Conservation (phyloP, 2,329 filamentous ascomycete species). For the Diaporthe citri region DNA sequence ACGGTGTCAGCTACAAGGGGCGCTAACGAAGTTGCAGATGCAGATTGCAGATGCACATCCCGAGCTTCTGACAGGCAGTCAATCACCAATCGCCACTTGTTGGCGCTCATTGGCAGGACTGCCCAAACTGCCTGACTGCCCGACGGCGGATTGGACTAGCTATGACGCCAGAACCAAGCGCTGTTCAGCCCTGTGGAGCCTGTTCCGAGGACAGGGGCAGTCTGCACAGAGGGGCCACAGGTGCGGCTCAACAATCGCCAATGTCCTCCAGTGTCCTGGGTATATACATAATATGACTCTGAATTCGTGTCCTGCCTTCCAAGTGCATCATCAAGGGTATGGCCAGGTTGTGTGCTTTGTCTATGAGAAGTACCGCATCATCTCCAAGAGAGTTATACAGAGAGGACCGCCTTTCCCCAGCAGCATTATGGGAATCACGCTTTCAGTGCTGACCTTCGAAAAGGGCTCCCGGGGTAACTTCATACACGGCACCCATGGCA, state of each 20-base stretch:
- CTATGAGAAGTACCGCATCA: no score
- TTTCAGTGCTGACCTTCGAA: background rate
- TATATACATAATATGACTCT: background rate
- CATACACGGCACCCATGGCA: background rate
- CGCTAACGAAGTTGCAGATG: conserved; percentile 18
- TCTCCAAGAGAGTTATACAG: background rate
- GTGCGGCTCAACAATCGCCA: background rate
- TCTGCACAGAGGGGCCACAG: background rate
- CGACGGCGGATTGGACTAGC: background rate
- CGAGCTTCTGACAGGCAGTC: conserved; percentile 12
- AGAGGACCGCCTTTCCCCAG: background rate
- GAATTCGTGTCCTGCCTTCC: background rate
- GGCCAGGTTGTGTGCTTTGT: background rate
- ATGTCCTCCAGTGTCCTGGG: background rate
- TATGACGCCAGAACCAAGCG: conserved; percentile 22
- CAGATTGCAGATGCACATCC: conserved; percentile 9
- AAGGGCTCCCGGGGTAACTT: no score
- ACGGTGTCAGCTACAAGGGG: conserved; percentile 6
- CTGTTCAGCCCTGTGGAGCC: conserved; percentile 33
- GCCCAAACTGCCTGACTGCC: conserved; percentile 18
- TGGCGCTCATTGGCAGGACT: conserved; percentile 7
- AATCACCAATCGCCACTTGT: conserved; percentile 5
- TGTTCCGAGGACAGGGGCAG: conserved; percentile 10
- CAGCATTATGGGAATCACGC: background rate
- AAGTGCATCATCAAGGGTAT: background rate